Conservation (phyloP, 2,329 filamentous ascomycete genomes). For the Monosporascus sp. region DNA sequence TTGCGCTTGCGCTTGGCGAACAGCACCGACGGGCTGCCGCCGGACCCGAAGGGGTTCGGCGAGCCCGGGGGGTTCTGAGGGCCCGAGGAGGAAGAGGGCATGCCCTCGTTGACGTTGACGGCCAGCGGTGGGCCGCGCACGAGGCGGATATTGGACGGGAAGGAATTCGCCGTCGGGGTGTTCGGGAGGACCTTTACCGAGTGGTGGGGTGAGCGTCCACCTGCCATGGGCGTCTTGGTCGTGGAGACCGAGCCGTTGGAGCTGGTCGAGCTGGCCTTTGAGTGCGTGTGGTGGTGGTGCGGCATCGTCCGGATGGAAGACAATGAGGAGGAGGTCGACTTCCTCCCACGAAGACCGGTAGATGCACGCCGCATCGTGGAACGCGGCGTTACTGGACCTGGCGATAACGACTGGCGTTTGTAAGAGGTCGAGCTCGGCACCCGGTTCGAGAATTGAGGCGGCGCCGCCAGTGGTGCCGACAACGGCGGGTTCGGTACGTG, state of each 20-base stretch:
- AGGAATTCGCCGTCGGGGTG: conserved; percentile 69
- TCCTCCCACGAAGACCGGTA: conserved; percentile 78
- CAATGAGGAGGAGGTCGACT: conserved; percentile 92
- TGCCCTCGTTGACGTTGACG: conserved; percentile 54
- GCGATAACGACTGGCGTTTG: conserved; percentile 77
- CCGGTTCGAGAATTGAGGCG: conserved; percentile 27
- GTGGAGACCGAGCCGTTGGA: conserved; percentile 70
- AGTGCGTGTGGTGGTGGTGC: conserved; percentile 80
- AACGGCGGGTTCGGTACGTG: conserved; percentile 21
- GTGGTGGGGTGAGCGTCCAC: conserved; percentile 73
- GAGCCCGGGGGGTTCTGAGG: conserved; percentile 41
- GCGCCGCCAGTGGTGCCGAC: conserved; percentile 21
- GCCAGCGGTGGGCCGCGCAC: conserved; percentile 59
- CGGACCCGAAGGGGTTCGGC: conserved; percentile 55
- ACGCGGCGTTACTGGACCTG: conserved; percentile 81
- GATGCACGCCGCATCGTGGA: conserved; percentile 81
- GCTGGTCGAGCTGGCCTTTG: conserved; percentile 90
- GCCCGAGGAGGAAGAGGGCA: conserved; percentile 37
- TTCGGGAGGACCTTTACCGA: conserved; percentile 94
- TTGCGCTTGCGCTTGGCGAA: conserved; percentile 80
- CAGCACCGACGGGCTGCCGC: conserved; percentile 48
- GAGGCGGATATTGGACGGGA: conserved; percentile 82
- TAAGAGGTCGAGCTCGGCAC: conserved; percentile 41
- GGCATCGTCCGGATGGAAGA: conserved; percentile 87
- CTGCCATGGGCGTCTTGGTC: conserved; percentile 58